Base-by-base conservation (phyloP, 1,139 yeast species). In the Yamadazyma dendronema region DNA sequence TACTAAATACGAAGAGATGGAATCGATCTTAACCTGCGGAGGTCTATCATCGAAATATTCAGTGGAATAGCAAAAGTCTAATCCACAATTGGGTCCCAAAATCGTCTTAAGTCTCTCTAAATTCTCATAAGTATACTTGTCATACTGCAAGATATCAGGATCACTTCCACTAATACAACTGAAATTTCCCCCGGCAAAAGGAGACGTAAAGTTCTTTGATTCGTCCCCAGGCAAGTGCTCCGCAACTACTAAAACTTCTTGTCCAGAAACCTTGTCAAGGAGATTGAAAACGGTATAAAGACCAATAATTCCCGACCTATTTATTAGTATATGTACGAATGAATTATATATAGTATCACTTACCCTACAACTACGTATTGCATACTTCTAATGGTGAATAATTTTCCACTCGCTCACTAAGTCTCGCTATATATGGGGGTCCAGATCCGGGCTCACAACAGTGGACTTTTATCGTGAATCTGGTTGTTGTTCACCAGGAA, bases 161-260 rank as follows among this genome's bases (percentile, higher is more conserved):
- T 77, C 83, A 43, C 72, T 70, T 1, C 80, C 84, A 0, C 85
- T 72, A 38, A 82, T 80, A 51, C 83, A 76, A 3, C 85, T 78
- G 52, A 81, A 80, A 56, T 79, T 77, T 2, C 84, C 87, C n/a
- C 87, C 87, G 1, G 90, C 90, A 73, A 83, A 82, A 1, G 94
- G 94, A 1, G 89, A 81, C 2, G 94, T 81, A 54, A 80, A 85
- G 36, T 74, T 67, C 42, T 75, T 73, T 3, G 86, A 77, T 47
- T 76, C 81, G 52, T 85, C 94, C 4, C 92, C 94, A 2, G 94
- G 92, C 34, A 81, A 56, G 46, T 68, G 73, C 49, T 81, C 76
- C 3, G 85, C 90, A 15, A 81, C 49, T 6, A 84, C 71, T 3
- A 78, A 68, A 43, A 84, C 72, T n/a, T 75, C 64, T 4, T 55